Base-by-base conservation (phyloP, 352 stramenopile genomes). In the Globisporangium orthogonon region DNA sequence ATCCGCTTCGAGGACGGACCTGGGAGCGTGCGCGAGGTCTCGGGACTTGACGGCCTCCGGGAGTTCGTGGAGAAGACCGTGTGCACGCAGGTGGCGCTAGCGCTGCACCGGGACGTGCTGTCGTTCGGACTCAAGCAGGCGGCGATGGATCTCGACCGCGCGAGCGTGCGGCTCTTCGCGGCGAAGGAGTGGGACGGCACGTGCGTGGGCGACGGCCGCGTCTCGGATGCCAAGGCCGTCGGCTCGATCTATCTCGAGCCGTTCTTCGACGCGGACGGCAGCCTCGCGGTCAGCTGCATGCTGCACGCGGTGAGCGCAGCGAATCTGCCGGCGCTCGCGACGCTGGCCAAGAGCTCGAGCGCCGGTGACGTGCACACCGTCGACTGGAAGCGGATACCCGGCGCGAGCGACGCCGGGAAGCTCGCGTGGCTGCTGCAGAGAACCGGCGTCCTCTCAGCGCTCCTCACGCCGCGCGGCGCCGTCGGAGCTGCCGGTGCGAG, bases 201-300 rank as follows among this genome's bases (percentile, higher is more conserved):
- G 45, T 93, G 74, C 61, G 83, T 95, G 54, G 85, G 85, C n/a
- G 85, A 95, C 66, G 85, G 85, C 18, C 83, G 84, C 48, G 83
- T 95, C 11, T 81, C 85, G 14, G 85, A 93, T 61, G 74, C 83
- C 11, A 78, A 83, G 18, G 66, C 71, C 0, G 76, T 83, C 28
- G 70, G 76, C 13, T 88, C 69, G 13, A 84, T 89, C 58, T 89
- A 83, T 57, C 73, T 95, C 11, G 81, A 92, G 69, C 83, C 85
- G 11, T 86, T 78, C 59, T 75, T 95, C 49, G 70, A 70, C 17
- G 47, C 50, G 3, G 66, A 88, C 39, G 68, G 68, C 23, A 78
- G 67, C 31, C 60, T 92, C 48, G 66, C 68, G 11, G 84, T 95
- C 59, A 80, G 76, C 59, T 95, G 85, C 58, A 74, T 87, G 52